phyloP scores from a whole-genome alignment of 495 filamentous ascomycete species.

The Lasiosphaeris hirsuta region DNA sequence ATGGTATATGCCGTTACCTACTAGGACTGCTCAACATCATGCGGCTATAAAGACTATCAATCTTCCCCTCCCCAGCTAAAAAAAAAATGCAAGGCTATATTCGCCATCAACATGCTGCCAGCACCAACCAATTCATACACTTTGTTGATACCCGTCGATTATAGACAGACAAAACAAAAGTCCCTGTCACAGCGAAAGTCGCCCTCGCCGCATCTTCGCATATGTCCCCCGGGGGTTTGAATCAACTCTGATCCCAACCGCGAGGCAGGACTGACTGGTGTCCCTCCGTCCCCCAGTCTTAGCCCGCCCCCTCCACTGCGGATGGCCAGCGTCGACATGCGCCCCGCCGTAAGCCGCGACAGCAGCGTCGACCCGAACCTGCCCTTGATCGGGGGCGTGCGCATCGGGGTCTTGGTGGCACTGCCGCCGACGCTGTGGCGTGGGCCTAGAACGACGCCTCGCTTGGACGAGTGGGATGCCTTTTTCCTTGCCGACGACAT shows the following conservation, averaged over 20 bases:
- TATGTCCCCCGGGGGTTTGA: slow-evolving; percentile 41
- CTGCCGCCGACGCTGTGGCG: not conserved
- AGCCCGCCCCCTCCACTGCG: slow-evolving; percentile 5
- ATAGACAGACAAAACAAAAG: slow-evolving; percentile 51
- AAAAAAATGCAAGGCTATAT: too few species aligned
- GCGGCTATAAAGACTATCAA: too few species aligned
- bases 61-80: too few species aligned
- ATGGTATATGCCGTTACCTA: too few species aligned
- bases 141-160: not conserved
- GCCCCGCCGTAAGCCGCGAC: not conserved
- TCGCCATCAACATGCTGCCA: too few species aligned
- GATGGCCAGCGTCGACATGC: not conserved
- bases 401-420: not conserved
- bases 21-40: too few species aligned
- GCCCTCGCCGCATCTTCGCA: slow-evolving; percentile 44
- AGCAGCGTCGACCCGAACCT: not conserved
- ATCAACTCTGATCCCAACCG: slow-evolving; percentile 17
- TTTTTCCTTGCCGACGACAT: not conserved
- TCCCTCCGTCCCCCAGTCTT: not conserved
- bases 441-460: not conserved
- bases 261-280: not conserved
- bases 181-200: slow-evolving; percentile 45
- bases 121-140: not conserved
- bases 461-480: not conserved
- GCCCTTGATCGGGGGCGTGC: not conserved